phyloP scores from a whole-genome alignment of 257 asterid genomes.

The Avicennia marina region DNA sequence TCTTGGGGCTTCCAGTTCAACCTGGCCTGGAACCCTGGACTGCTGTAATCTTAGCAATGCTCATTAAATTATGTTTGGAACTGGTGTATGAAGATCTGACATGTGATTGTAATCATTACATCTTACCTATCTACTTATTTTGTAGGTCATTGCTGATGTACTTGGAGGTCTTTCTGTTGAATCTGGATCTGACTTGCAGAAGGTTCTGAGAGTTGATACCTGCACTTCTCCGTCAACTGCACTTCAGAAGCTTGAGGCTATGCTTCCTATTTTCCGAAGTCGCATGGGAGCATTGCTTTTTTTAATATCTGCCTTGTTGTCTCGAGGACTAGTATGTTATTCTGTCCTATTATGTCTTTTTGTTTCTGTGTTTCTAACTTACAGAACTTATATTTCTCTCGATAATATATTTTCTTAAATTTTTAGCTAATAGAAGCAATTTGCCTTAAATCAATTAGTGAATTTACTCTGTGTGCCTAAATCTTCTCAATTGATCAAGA shows the following conservation, averaged over 20 bases:
- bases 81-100: not conserved
- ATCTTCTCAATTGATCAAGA: not conserved
- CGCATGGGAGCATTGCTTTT: slow-evolving; percentile 98
- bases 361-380: no score
- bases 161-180: slow-evolving; percentile 77
- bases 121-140: not conserved
- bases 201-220: slow-evolving; percentile 51
- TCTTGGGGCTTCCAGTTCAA: not conserved
- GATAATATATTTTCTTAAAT: no score
- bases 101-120: not conserved
- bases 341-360: slow-evolving; percentile 2
- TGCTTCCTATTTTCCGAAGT: slow-evolving; percentile 81
- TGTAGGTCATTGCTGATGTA: slow-evolving; percentile 59
- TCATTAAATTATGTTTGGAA: not conserved
- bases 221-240: slow-evolving; percentile 56
- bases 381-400: no score
- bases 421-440: slow-evolving; percentile 7
- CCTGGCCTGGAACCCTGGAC: not conserved
- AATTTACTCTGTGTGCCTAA: not conserved
- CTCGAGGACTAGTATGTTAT: slow-evolving; percentile 83
- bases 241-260: slow-evolving; percentile 49
- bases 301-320: slow-evolving; percentile 80
- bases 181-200: slow-evolving; percentile 72
- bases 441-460: not conserved
- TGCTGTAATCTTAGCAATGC: slow-evolving; percentile 1